Conservation (phyloP, 164 flowering plant species). For the Nymphaea colorata region DNA sequence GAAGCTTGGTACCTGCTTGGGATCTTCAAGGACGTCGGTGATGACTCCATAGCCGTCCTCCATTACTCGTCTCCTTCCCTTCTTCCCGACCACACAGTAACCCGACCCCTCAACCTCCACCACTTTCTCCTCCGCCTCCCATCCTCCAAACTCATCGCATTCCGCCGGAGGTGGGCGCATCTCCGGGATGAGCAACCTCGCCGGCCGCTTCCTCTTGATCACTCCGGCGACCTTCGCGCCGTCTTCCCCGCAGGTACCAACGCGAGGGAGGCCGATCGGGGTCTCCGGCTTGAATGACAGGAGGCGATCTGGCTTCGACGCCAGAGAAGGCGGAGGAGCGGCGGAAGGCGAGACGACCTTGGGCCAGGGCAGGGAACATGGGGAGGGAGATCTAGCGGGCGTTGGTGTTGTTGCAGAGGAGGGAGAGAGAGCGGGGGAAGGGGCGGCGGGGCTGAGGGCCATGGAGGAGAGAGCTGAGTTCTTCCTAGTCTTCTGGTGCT, state of each 20-base stretch:
- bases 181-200: conserved; percentile 18
- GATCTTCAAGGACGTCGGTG: conserved; percentile 20
- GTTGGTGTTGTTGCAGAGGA: conserved; percentile 1
- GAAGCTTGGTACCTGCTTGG: conserved; percentile 22
- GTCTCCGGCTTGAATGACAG: background rate
- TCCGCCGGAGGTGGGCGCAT: background rate
- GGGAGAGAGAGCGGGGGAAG: conserved; percentile 4
- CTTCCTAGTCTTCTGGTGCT: background rate
- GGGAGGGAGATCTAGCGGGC: background rate
- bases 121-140: conserved; percentile 8
- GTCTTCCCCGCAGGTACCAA: background rate
- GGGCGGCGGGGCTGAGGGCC: conserved; percentile 10
- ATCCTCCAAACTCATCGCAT: conserved; percentile 4
- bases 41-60: conserved; percentile 27
- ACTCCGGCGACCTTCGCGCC: background rate
- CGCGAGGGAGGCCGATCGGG: background rate
- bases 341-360: conserved; percentile 4
- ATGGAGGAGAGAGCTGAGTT: conserved; percentile 4
- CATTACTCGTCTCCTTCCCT: conserved; percentile 33
- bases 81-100: conserved; percentile 24
- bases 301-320: background rate
- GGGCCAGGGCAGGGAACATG: background rate
- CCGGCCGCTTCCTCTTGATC: conserved; percentile 20
- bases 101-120: conserved; percentile 21
- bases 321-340: background rate